Base-by-base conservation (phyloP, 108 stramenopile genomes). In the Conticribra weissflogii region DNA sequence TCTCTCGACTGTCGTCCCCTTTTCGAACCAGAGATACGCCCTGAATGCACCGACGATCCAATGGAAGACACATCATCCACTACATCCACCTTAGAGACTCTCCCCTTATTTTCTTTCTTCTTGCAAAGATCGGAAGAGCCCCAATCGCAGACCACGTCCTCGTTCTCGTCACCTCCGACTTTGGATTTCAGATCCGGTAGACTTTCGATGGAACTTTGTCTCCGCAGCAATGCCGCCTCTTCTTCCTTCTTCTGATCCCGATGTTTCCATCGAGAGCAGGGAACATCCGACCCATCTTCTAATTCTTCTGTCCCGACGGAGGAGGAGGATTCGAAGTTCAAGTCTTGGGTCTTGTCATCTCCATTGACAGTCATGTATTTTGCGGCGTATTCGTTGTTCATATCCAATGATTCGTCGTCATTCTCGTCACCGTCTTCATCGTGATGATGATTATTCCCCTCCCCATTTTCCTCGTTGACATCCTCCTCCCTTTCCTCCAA, bases 61-160 rank as follows among this genome's bases (percentile, higher is more conserved):
- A 66, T 66, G 23, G 65, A 66, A 16, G 65, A 66, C 19, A 66
- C 65, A 27, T 57, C 56, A 30, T 66, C 65, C 22, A 45, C 22
- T 14, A 3, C 21, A 14, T 44, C 34, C 1, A 29, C 23, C 25
- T 34, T 66, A 34, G 65, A 29, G n/a, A 66, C 9, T 53, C 32
- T 31, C 7, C 53, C 65, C 9, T 53, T 53, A 23, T 46, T n/a
- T n/a, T n/a, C 22, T 44, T 61, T 46, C 9, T 32, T 41, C 36
- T 41, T 41, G 12, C 36, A 41, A 12, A 41, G 36, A 9, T 41
- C 8, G 36, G 36, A 5, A 41, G 36, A 41, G 36, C 36, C 36
- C 36, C 36, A 41, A 5, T 41, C 36, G n/a, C n/a, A n/a, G n/a
- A n/a, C n/a, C n/a, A n/a, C n/a, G n/a, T n/a, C n/a, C n/a, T n/a